A percentile compares a stretch with the other conserved stretches of the same genome.
phyloP scores from a whole-genome alignment of 805 yeast species.

The Jamesozyma lodderae region DNA sequence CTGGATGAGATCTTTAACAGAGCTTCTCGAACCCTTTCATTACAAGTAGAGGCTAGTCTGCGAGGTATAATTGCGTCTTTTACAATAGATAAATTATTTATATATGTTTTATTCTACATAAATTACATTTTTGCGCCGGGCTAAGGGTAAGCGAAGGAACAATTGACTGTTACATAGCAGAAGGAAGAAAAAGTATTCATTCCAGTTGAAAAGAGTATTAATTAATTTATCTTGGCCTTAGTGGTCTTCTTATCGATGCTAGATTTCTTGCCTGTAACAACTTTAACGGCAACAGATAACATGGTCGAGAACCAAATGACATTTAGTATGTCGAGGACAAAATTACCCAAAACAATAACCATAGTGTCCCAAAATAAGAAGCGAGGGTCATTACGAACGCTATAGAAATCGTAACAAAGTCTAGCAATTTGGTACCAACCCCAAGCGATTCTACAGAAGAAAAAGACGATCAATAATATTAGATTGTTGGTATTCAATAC shows the following conservation, averaged over 20 bases:
- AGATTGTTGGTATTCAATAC: conserved; percentile 32
- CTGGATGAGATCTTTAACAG: no score
- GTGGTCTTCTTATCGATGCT: neutral
- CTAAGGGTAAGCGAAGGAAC: no score
- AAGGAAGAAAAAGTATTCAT: neutral
- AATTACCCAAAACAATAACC: conserved; percentile 38
- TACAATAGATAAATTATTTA: no score
- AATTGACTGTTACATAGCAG: neutral
- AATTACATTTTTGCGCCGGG: no score
- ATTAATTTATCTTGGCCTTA: neutral
- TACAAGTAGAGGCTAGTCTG: no score
- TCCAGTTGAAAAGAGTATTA: neutral
- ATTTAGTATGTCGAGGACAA: conserved; percentile 56
- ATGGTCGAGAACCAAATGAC: conserved; percentile 74
- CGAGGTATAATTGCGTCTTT: no score
- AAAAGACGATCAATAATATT: conserved; percentile 54
- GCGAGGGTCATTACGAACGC: conserved; percentile 34
- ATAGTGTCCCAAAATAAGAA: conserved; percentile 36
- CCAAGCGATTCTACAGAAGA: conserved; percentile 66
- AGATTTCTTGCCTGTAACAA: conserved; percentile 8
- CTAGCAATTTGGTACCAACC: conserved; percentile 61
- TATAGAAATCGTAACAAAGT: conserved; percentile 40
- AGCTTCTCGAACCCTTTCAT: no score
- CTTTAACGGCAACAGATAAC: conserved; percentile 51
- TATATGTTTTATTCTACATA: no score